Percentiles rank a stretch among this genome's conserved stretches.
Conservation (phyloP, 2,329 filamentous ascomycete genomes). For the Alternaria atra region DNA sequence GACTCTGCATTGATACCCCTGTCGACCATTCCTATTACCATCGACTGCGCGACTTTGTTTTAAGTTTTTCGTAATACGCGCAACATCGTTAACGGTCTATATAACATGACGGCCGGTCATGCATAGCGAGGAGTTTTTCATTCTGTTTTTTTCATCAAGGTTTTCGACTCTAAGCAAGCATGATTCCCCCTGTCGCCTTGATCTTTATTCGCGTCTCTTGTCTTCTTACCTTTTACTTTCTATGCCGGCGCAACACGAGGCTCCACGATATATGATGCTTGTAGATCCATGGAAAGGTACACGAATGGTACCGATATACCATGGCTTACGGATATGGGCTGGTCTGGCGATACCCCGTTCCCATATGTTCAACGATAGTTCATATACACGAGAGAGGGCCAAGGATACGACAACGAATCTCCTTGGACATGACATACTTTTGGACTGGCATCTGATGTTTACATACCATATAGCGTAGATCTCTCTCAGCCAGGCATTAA, state of each 20-base stretch:
- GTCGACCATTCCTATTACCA: slow-evolving; percentile 3
- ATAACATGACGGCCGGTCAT: slow-evolving; percentile 13
- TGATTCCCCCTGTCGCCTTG: slow-evolving; percentile 19
- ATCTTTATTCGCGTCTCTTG: not conserved
- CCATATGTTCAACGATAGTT: not conserved
- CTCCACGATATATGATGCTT: slow-evolving; percentile 14
- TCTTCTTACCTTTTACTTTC: not conserved
- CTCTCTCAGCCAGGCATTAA: not conserved
- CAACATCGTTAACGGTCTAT: slow-evolving; percentile 14
- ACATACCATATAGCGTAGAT: slow-evolving; percentile 6
- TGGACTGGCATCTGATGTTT: slow-evolving; percentile 2
- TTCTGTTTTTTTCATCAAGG: slow-evolving; percentile 6
- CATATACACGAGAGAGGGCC: not conserved
- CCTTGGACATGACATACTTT: slow-evolving; percentile 5
- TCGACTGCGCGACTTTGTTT: slow-evolving; percentile 1
- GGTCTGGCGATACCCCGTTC: not conserved
- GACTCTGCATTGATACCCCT: slow-evolving; percentile 21
- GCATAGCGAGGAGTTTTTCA: slow-evolving; percentile 22
- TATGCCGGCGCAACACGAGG: slow-evolving; percentile 6
- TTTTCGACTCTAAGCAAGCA: slow-evolving; percentile 16
- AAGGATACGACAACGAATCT: slow-evolving; percentile 10
- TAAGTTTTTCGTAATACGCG: slow-evolving; percentile 14
- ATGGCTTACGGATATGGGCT: not conserved
- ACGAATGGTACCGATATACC: slow-evolving; percentile 6
- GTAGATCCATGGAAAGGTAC: slow-evolving; percentile 6